A percentile compares a stretch with the other conserved stretches of the same genome.
Conservation (phyloP, 495 filamentous ascomycete species). For the Neurospora sp. region DNA sequence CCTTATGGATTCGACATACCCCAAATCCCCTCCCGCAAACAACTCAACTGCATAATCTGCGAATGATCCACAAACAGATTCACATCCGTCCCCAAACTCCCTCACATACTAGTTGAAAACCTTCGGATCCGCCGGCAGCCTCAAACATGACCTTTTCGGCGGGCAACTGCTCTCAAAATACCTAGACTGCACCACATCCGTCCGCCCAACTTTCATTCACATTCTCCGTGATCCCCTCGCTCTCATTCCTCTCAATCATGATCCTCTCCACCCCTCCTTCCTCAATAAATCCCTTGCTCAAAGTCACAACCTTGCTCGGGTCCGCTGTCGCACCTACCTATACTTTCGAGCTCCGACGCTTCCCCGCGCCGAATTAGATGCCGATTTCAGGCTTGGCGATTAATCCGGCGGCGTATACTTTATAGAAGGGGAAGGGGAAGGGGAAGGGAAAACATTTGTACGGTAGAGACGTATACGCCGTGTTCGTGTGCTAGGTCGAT, state of each 20-base stretch:
- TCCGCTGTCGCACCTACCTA: conserved; percentile 29
- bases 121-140: conserved; percentile 40
- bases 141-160: conserved; percentile 52
- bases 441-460: too few relatives aligned
- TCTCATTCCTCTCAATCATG: conserved; percentile 42
- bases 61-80: conserved; percentile 53
- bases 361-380: conserved; percentile 36
- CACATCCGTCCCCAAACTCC: conserved; percentile 49
- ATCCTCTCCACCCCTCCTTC: conserved; percentile 46
- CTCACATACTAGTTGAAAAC: conserved; percentile 37
- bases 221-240: conserved; percentile 53
- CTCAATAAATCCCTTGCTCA: conserved; percentile 40
- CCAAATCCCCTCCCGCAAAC: conserved; percentile 47
- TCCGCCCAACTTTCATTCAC: conserved; percentile 46
- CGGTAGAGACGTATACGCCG: too few relatives aligned
- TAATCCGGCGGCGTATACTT: conserved; percentile 40
- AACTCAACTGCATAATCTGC: conserved; percentile 49
- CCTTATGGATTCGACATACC: conserved; percentile 42
- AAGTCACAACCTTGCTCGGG: conserved; percentile 37
- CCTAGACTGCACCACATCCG: conserved; percentile 45
- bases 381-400: conserved; percentile 51
- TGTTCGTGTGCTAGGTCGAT: too few relatives aligned
- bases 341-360: too few relatives aligned
- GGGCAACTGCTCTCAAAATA: conserved; percentile 44
- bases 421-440: conserved; percentile 30